These are phyloP conservation scores for Cercospora berteroae DNA, from an alignment of 2,329 filamentous ascomycete genomes.

Conservation along the genomic window DNA sequence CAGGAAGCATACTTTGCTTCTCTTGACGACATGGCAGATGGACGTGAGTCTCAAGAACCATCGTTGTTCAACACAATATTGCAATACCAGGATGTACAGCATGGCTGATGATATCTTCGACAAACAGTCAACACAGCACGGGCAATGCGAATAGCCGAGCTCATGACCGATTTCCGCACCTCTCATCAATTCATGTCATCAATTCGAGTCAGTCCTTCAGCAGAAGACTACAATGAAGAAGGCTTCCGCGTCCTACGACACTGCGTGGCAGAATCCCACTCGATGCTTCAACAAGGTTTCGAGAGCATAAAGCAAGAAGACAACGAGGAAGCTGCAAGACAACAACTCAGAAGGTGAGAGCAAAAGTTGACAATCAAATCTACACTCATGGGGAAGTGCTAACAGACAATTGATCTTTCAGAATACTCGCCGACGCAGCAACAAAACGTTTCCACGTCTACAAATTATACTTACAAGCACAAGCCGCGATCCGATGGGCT, in stretches of 20 bases:
- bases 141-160: constrained; percentile 61
- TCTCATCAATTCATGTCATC: constrained; percentile 59
- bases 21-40: constrained; percentile 52
- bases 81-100: not conserved
- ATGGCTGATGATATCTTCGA: not conserved
- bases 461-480: constrained; percentile 58
- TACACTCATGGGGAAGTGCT: too few relatives aligned
- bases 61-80: not conserved
- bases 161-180: constrained; percentile 64
- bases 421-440: constrained; percentile 60
- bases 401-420: too few relatives aligned
- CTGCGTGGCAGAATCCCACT: constrained; percentile 55
- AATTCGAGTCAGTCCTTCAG: constrained; percentile 51
- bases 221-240: constrained; percentile 58
- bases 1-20: not conserved
- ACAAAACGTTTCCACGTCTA: constrained; percentile 62
- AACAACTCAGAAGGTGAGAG: constrained; percentile 54
- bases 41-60: constrained; percentile 42
- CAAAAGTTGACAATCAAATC: too few relatives aligned
- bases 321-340: constrained; percentile 55
- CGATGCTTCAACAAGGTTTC: constrained; percentile 55
- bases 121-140: constrained; percentile 61
- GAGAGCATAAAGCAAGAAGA: constrained; percentile 32
- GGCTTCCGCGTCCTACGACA: constrained; percentile 59
- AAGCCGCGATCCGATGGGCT: constrained; percentile 59